Conservation (phyloP, 768 basidiomycete genomes). For the Clavaria fumosa region DNA sequence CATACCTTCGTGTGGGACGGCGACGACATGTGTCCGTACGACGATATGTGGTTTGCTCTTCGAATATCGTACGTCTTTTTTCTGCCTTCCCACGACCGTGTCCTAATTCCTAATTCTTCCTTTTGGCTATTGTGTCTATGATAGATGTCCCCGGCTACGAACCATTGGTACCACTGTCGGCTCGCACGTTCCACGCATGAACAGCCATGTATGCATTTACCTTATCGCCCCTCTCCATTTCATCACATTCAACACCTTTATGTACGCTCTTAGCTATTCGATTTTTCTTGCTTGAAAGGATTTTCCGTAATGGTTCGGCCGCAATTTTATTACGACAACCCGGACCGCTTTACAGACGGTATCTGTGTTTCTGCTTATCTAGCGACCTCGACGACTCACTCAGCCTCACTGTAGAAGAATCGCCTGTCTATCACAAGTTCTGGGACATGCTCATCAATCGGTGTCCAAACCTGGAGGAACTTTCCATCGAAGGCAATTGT, state of each 20-base stretch:
- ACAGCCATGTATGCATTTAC: slow-evolving; percentile 41
- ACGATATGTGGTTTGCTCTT: slow-evolving; percentile 69
- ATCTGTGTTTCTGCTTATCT: slow-evolving; percentile 9
- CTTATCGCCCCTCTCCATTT: slow-evolving; percentile 2
- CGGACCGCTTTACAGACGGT: slow-evolving; percentile 45
- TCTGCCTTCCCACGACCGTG: not conserved
- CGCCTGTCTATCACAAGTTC: slow-evolving; percentile 34
- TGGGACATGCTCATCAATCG: slow-evolving; percentile 59
- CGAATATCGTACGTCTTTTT: slow-evolving; percentile 37
- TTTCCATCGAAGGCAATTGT: slow-evolving; percentile 40
- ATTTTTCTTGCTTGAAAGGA: slow-evolving; percentile 45
- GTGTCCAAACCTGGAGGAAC: slow-evolving; percentile 52
- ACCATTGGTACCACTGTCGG: slow-evolving; percentile 52
- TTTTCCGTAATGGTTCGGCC: slow-evolving; percentile 47
- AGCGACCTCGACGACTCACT: not conserved
- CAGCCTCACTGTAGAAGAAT: slow-evolving; percentile 25
- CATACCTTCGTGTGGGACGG: slow-evolving; percentile 57
- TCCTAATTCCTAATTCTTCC: too few species aligned
- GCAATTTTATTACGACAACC: slow-evolving; percentile 48
- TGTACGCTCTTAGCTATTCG: slow-evolving; percentile 36
- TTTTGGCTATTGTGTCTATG: too few species aligned
- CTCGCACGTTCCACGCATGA: slow-evolving; percentile 34
- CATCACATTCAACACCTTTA: too few species aligned
- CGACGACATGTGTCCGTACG: slow-evolving; percentile 47
- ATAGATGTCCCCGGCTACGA: slow-evolving; percentile 44